Evolutionary conservation across 116 monocot genomes (phyloP).

Genomic region (Papilionanthe hybrid): DNA sequence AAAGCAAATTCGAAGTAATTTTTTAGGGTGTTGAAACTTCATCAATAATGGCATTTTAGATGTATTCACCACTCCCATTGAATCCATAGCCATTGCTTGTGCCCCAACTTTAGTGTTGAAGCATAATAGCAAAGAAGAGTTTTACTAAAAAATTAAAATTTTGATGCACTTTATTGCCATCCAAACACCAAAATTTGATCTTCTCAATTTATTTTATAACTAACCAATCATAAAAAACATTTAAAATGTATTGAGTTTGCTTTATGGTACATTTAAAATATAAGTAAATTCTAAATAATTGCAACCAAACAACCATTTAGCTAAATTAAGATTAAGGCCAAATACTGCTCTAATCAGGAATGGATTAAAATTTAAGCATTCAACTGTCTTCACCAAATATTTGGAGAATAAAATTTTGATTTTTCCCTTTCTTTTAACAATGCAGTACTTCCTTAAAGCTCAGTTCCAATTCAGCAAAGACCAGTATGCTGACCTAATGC

Average conservation of each 20-base stretch:
- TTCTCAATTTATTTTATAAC: too few species aligned
- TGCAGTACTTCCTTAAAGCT: slow-evolving; percentile 84
- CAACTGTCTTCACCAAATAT: background rate
- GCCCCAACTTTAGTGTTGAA: too few species aligned
- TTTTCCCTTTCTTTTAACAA: background rate
- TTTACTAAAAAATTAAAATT: too few species aligned
- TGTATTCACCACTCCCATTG: too few species aligned
- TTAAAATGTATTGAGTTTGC: background rate
- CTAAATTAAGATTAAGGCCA: background rate
- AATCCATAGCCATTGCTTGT: too few species aligned
- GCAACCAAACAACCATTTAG: background rate
- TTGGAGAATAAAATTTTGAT: background rate
- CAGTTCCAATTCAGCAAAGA: slow-evolving; percentile 83
- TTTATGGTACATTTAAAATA: background rate
- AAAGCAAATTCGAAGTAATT: too few species aligned
- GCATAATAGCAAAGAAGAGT: too few species aligned
- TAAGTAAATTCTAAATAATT: background rate
- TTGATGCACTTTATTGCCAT: too few species aligned
- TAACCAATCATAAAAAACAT: too few species aligned
- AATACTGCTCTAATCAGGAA: background rate
- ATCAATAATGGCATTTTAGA: too few species aligned
- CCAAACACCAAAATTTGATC: too few species aligned
- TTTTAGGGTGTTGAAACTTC: too few species aligned
- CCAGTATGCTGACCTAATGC: slow-evolving; percentile 84
- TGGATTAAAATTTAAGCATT: background rate